Base-by-base conservation (phyloP, 2,329 filamentous ascomycete species). In the Colletotrichum horii region DNA sequence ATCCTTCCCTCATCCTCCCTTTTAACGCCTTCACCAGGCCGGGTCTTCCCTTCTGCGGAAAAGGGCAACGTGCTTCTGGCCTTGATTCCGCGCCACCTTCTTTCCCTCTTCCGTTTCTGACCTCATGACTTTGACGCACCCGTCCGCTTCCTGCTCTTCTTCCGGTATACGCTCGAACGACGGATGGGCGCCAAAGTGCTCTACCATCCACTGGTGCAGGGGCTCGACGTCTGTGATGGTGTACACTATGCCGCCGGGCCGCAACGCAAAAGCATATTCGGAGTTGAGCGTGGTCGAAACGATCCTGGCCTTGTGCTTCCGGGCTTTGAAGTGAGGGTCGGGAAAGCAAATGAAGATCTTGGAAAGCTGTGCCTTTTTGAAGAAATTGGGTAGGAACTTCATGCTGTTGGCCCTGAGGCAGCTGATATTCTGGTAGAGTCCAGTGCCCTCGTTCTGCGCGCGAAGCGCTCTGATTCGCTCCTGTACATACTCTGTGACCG, bases 351-450 rank as follows among this genome's bases (percentile, higher is more conserved):
- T 94, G 84, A 99, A 99, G 82, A 98, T 95, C 83, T 97, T 97
- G 77, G 90, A 91, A 16, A 99, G 91, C 83, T 98, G 96, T 16
- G 87, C 89, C 81, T 93, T 94, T 70, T 86, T 88, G 88, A 99
- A 98, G 89, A 98, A 98, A 83, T 99, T 98, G 77, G 97, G 96
- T n/a, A 99, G 88, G 85, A 98, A 99, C 84, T 99, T 99, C 97
- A 99, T 99, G 7, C 95, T 95, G 87, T 99, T 99, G 78, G 95
- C 95, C 77, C 97, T 93, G 64, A 99, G 88, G 82, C 95, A 97
- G 38, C 94, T 93, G 70, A 96, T 93, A 83, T 99, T 99, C 82
- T 97, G 94, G 84, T 95, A 98, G 62, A 87, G 84, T 66, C 85
- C 84, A 32, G 83, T 82, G 8, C 87, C 86, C 8, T 86, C 81